phyloP scores from a whole-genome alignment of 805 yeast species.

The Metschnikowia peoriensis region DNA sequence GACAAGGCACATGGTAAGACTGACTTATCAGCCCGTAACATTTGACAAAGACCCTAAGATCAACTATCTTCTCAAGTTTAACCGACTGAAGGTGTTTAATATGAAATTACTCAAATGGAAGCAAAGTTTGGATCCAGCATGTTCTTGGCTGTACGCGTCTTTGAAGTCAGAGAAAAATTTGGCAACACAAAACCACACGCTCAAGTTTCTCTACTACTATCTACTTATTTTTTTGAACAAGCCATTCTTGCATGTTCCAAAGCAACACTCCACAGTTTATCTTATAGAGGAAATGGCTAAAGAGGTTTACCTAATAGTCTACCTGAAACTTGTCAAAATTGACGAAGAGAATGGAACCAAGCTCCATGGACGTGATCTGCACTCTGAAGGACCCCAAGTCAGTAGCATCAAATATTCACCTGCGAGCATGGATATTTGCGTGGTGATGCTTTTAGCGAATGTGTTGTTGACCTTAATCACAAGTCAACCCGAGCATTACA shows the following conservation, averaged over 20 bases:
- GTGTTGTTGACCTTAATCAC: constrained; percentile 16
- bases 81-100: constrained; percentile 17
- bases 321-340: constrained; percentile 11
- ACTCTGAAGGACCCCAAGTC: not conserved
- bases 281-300: constrained; percentile 20
- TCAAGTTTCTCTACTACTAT: constrained; percentile 18
- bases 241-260: constrained; percentile 20
- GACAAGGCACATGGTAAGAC: constrained; percentile 16
- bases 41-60: constrained; percentile 17
- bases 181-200: constrained; percentile 16
- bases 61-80: constrained; percentile 20
- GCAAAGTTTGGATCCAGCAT: constrained; percentile 12
- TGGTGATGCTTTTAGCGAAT: constrained; percentile 16
- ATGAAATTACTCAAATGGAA: constrained; percentile 19
- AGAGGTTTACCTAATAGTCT: constrained; percentile 15
- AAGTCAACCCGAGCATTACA: constrained; percentile 18
- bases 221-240: constrained; percentile 18
- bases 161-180: constrained; percentile 13
- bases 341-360: constrained; percentile 5
- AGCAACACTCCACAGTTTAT: constrained; percentile 16
- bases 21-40: constrained; percentile 18
- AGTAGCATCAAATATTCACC: constrained; percentile 10
- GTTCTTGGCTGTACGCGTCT: constrained; percentile 17
- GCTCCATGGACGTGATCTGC: not conserved
- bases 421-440: constrained; percentile 18